Conservation (phyloP, 2,329 filamentous ascomycete genomes). For the Pseudogymnoascus sp. region DNA sequence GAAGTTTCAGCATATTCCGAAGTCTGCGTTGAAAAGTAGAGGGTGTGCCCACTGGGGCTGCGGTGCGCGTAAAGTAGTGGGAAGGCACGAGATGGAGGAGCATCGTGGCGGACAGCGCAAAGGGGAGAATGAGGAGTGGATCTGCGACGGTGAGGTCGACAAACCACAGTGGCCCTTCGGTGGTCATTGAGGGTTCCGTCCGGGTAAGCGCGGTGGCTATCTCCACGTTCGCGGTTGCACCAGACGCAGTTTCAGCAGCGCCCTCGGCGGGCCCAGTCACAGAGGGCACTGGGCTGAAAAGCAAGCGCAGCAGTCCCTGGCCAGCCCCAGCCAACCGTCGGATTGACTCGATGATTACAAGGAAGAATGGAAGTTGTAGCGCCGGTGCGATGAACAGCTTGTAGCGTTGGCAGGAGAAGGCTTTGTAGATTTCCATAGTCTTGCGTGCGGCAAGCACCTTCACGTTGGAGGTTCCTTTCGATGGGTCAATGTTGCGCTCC, state of each 20-base stretch:
- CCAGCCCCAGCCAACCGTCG: constrained; percentile 37
- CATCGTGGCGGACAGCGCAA: constrained; percentile 39
- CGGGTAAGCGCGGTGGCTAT: constrained; percentile 18
- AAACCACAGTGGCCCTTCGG: constrained; percentile 54
- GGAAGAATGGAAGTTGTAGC: constrained; percentile 37
- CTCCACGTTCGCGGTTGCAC: constrained; percentile 10
- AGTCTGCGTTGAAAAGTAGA: constrained; percentile 20
- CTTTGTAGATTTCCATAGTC: constrained; percentile 26
- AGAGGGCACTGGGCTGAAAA: constrained; percentile 15
- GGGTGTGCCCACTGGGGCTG: constrained; percentile 5
- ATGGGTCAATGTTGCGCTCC: constrained; percentile 16
- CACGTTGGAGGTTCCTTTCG: constrained; percentile 19
- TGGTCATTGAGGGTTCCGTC: constrained; percentile 41
- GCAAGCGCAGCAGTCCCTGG: constrained; percentile 32
- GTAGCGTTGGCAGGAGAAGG: constrained; percentile 29
- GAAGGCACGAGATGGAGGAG: constrained; percentile 35
- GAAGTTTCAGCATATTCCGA: constrained; percentile 28
- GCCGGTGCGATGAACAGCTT: constrained; percentile 26
- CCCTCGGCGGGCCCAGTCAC: not conserved
- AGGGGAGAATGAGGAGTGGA: constrained; percentile 39
- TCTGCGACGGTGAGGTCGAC: constrained; percentile 46
- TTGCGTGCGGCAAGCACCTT: constrained; percentile 11
- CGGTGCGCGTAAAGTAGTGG: constrained; percentile 10
- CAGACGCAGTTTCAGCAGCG: not conserved
- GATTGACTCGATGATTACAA: constrained; percentile 38